phyloP scores from a whole-genome alignment of 2,329 filamentous ascomycete species.

The Penicillium sclerotigenum region DNA sequence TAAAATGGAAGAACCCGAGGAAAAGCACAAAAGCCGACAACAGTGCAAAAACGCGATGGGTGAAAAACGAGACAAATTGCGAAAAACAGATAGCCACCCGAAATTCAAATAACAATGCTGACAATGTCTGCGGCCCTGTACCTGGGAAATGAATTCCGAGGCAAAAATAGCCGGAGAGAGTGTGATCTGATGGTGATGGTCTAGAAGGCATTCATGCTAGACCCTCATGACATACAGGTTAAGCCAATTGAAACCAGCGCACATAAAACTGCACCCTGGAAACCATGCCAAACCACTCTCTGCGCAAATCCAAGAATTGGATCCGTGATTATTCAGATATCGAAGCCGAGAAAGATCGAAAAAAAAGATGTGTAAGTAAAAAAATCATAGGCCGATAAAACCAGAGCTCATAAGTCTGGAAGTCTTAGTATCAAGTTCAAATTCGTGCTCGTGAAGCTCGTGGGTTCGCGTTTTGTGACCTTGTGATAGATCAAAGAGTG shows the following conservation, averaged over 20 bases:
- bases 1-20: constrained; percentile 10
- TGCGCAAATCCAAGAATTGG: background rate
- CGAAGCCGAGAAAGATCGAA: constrained; percentile 12
- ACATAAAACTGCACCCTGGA: background rate
- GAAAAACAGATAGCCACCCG: constrained; percentile 30
- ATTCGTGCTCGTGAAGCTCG: constrained; percentile 34
- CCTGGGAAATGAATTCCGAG: constrained; percentile 1
- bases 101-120: constrained; percentile 16
- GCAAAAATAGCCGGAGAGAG: background rate
- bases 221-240: background rate
- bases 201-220: background rate
- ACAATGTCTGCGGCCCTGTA: constrained; percentile 1
- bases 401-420: constrained; percentile 6
- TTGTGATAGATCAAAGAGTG: constrained; percentile 24
- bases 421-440: constrained; percentile 26
- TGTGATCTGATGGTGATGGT: background rate
- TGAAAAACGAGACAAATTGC: constrained; percentile 5
- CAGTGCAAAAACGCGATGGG: constrained; percentile 7
- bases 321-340: constrained; percentile 15
- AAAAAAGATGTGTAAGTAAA: constrained; percentile 11
- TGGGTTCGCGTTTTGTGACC: constrained; percentile 31
- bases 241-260: background rate
- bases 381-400: constrained; percentile 18
- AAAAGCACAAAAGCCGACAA: background rate
- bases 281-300: background rate